Percentiles rank a stretch among this genome's conserved stretches.
These are phyloP conservation scores for Vaccinium macrocarpon DNA, from an alignment of 148 eudicot genomes.

Conservation along the genomic window DNA sequence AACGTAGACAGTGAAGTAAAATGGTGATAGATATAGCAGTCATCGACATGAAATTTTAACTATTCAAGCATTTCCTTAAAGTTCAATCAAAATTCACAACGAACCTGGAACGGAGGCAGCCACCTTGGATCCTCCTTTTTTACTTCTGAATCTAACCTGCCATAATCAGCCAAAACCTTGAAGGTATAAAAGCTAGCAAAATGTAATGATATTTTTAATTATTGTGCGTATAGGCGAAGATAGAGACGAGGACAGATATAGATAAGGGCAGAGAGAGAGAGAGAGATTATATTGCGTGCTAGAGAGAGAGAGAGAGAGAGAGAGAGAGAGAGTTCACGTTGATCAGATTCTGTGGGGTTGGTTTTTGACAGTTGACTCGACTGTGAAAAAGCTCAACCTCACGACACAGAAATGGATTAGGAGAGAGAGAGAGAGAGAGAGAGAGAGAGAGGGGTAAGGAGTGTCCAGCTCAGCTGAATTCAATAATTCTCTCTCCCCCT, in stretches of 20 bases:
- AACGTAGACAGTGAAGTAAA: neutral
- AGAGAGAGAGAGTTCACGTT: constrained; percentile 19
- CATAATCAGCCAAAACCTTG: constrained; percentile 27
- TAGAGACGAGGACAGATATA: constrained; percentile 12
- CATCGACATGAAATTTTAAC: neutral
- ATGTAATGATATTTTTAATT: constrained; percentile 3
- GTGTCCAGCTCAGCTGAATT: constrained; percentile 41
- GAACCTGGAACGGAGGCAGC: constrained; percentile 45
- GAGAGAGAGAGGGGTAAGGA: constrained; percentile 8
- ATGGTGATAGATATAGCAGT: neutral
- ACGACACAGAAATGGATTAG: constrained; percentile 14
- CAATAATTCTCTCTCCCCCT: neutral
- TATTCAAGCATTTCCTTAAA: neutral
- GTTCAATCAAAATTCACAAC: constrained; percentile 23
- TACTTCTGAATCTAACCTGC: constrained; percentile 38
- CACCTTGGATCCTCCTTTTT: constrained; percentile 31
- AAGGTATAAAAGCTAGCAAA: constrained; percentile 13
- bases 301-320: constrained; percentile 10
- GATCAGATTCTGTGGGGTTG: constrained; percentile 48
- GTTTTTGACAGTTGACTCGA: constrained; percentile 54
- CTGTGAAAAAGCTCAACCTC: constrained; percentile 29
- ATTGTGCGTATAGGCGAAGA: neutral
- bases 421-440: neutral
- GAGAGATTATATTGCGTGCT: no score
- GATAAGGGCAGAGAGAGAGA: constrained; percentile 4